phyloP scores from a whole-genome alignment of 495 filamentous ascomycete genomes.

The Neurospora africana region DNA sequence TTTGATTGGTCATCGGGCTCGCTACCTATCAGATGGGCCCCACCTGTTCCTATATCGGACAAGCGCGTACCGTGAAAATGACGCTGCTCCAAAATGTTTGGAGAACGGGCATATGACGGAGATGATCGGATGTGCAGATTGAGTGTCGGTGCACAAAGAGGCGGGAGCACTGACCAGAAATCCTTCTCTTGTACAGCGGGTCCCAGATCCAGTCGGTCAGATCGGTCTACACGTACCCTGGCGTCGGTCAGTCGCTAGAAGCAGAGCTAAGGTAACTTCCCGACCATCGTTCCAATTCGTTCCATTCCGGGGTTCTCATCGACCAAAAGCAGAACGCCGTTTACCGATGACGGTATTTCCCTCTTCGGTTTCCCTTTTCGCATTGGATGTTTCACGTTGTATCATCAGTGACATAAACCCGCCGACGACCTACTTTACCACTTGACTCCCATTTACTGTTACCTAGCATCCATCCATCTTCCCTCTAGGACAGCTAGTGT shows the following conservation, averaged over 20 bases:
- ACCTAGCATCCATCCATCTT: not conserved
- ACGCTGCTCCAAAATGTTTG: not conserved
- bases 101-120: not conserved
- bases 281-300: not conserved
- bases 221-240: too few species aligned
- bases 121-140: not conserved
- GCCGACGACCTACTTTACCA: not conserved
- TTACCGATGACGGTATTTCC: not conserved
- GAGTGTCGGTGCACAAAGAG: too few species aligned
- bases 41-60: not conserved
- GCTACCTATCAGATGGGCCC: not conserved
- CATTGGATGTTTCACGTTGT: not conserved
- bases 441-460: not conserved
- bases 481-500: not conserved
- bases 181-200: not conserved
- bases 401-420: not conserved
- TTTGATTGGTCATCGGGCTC: not conserved
- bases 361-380: not conserved
- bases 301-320: not conserved
- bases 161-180: not conserved
- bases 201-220: not conserved
- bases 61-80: not conserved
- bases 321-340: not conserved
- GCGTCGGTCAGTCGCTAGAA: not conserved
- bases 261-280: not conserved